Conservation (phyloP, 2,329 filamentous ascomycete species). For the Fusarium albidum region DNA sequence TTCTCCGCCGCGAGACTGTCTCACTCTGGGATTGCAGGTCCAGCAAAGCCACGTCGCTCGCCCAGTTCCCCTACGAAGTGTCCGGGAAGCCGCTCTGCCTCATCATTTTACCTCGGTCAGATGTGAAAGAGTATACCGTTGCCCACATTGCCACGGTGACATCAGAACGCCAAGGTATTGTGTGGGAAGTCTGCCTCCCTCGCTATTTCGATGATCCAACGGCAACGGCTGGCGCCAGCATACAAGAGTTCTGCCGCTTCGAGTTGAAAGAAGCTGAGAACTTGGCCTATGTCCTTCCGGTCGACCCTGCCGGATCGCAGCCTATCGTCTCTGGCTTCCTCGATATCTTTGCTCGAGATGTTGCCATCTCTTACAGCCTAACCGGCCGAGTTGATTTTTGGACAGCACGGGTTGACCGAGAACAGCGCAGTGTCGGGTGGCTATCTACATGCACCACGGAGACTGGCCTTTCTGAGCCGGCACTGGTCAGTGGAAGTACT, state of each 20-base stretch:
- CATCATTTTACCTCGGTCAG: constrained; percentile 72
- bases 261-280: constrained; percentile 68
- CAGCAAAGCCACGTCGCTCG: constrained; percentile 64
- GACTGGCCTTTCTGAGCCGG: constrained; percentile 76
- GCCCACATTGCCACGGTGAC: constrained; percentile 84
- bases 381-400: constrained; percentile 81
- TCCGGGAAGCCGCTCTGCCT: constrained; percentile 81
- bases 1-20: constrained; percentile 75
- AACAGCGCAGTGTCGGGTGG: constrained; percentile 75
- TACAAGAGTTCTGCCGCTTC: constrained; percentile 77
- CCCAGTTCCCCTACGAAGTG: constrained; percentile 59
- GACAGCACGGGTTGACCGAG: constrained; percentile 77
- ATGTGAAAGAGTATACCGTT: constrained; percentile 62
- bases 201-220: constrained; percentile 46
- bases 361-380: constrained; percentile 84
- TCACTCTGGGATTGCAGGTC: constrained; percentile 82
- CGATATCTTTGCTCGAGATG: constrained; percentile 85
- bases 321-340: constrained; percentile 79
- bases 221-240: constrained; percentile 38
- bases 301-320: constrained; percentile 83
- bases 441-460: constrained; percentile 82
- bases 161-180: constrained; percentile 78
- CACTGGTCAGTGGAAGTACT: constrained; percentile 84
- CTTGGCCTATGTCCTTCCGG: constrained; percentile 75
- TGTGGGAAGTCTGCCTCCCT: constrained; percentile 79